Percentiles rank a stretch among this genome's conserved stretches.
These are phyloP conservation scores for Aspergillus hortae DNA, from an alignment of 2,329 filamentous ascomycete genomes.

Conservation along the genomic window DNA sequence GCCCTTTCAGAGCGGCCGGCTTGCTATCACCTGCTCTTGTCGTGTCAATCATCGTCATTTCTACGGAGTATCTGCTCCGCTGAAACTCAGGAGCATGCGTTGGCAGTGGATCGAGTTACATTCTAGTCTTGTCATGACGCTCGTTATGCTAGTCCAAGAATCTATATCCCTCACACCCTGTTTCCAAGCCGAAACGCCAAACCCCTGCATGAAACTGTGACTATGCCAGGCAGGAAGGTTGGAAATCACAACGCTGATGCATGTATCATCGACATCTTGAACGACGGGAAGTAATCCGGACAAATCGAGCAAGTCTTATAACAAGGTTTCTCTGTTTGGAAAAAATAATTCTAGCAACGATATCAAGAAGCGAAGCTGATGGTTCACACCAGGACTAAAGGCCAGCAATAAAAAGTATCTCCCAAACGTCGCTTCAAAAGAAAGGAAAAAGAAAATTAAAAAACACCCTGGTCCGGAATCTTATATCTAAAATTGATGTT, in stretches of 20 bases:
- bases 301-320: slow-evolving; percentile 3
- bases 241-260: background rate
- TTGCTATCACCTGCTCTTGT: too few species aligned
- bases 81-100: too few species aligned
- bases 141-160: too few species aligned
- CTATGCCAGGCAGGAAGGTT: background rate
- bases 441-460: slow-evolving; percentile 8
- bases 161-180: too few species aligned
- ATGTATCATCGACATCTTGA: background rate
- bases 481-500: slow-evolving; percentile 14
- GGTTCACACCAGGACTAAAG: slow-evolving; percentile 24
- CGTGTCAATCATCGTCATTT: too few species aligned
- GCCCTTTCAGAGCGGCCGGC: too few species aligned
- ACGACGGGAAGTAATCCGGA: background rate
- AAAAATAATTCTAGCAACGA: slow-evolving; percentile 7
- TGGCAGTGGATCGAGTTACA: too few species aligned
- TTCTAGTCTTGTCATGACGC: too few species aligned
- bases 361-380: slow-evolving; percentile 5
- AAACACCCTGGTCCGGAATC: slow-evolving; percentile 17
- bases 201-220: too few species aligned
- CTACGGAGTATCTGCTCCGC: too few species aligned
- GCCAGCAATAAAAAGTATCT: slow-evolving; percentile 25
- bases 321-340: slow-evolving; percentile 6
- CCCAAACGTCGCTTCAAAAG: slow-evolving; percentile 31
- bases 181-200: too few species aligned